Percentiles rank a stretch among this genome's conserved stretches.
phyloP scores from a whole-genome alignment of 768 basidiomycete species.

The Terana coerulea region DNA sequence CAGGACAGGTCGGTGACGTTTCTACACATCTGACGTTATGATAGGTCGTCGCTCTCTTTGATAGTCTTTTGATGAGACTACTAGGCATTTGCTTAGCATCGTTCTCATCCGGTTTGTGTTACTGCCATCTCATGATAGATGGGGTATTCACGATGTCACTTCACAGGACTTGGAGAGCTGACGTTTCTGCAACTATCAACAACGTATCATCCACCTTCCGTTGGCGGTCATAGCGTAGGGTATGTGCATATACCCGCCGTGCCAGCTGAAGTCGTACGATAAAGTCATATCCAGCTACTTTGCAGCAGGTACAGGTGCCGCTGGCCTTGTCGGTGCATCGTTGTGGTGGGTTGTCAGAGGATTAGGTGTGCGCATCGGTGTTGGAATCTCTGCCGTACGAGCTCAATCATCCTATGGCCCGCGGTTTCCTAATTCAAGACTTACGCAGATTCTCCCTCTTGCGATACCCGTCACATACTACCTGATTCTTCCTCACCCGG shows the following conservation, averaged over 20 bases:
- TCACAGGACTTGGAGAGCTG: constrained; percentile 82
- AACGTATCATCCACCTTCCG: constrained; percentile 63
- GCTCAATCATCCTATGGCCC: neutral
- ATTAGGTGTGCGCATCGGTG: constrained; percentile 77
- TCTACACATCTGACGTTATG: neutral
- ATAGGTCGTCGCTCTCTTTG: constrained; percentile 76
- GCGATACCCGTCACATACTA: constrained; percentile 75
- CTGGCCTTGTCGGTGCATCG: constrained; percentile 88
- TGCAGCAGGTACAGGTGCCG: constrained; percentile 90
- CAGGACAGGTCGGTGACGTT: neutral
- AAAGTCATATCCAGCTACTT: constrained; percentile 58
- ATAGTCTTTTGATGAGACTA: constrained; percentile 62
- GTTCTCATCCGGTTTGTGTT: constrained; percentile 72
- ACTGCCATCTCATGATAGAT: neutral
- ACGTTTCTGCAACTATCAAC: constrained; percentile 94
- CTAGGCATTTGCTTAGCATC: constrained; percentile 81
- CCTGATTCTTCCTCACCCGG: constrained; percentile 66
- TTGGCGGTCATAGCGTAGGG: constrained; percentile 82
- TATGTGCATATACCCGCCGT: constrained; percentile 26
- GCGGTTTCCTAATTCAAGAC: neutral
- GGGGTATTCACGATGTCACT: neutral
- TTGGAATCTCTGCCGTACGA: constrained; percentile 78
- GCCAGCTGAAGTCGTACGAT: neutral
- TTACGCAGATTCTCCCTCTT: constrained; percentile 70
- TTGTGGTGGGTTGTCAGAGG: constrained; percentile 93